Base-by-base conservation (phyloP, 148 eudicot species). In the Dysphania ambrosioides region DNA sequence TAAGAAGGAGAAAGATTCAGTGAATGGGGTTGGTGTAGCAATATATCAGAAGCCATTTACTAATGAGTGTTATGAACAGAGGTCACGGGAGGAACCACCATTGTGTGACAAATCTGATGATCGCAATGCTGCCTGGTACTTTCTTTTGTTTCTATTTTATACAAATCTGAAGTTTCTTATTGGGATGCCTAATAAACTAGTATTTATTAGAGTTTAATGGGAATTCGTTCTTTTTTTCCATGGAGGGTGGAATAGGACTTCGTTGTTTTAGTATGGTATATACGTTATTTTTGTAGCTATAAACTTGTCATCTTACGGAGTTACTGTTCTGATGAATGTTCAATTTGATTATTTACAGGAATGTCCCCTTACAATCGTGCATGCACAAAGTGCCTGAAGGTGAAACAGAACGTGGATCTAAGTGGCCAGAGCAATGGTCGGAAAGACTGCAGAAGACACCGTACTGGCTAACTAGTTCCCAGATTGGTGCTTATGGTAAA, bases 371-470 rank as follows among this genome's bases (percentile, higher is more conserved):
- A 77, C 89, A 85, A 78, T 71, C 89, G 70, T 89, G 93, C 83
- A 75, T 89, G 82, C 93, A 89, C 80, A 79, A 78, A 78, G 78
- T 86, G 41, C 89, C 93, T 1, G 72, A 56, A 51, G 81, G 82
- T 57, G 84, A 83, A 27, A 68, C 79, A 75, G 93, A 87, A 66
- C 88, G 89, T 29, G 93, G 93, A 19, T 80, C 86, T 58, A 83
- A 82, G 42, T 91, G 93, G 97, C 91, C 97, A 19, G 88, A 83
- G 80, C 77, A 82, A 68, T 89, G 93, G 93, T 81, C 93, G 23
- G 71, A 65, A 34, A 86, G 93, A 69, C 67, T 91, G 77, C 82
- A 82, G 73, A 86, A 79, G 44, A 31, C 79, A 75, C 97, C 97
- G 71, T 84, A 85, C 79, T 87, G 93, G 90, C 67, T 89, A 69